Base-by-base conservation (phyloP, 2,329 filamentous ascomycete genomes). In the Fusarium sterilihyphosum region DNA sequence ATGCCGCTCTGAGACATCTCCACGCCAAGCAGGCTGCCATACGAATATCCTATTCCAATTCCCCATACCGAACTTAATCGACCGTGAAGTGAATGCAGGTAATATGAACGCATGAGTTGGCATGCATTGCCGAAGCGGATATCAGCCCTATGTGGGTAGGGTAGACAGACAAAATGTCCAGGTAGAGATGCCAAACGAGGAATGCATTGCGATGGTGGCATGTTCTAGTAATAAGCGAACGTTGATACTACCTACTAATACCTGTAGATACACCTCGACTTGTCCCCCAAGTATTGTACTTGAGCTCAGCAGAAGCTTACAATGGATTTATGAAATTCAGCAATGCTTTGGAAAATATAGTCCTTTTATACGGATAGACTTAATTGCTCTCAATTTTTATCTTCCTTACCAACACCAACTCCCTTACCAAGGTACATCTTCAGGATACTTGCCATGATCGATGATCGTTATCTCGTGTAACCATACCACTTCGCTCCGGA, bases 11-110 rank as follows among this genome's bases (percentile, higher is more conserved):
- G 53, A 60, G 60, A 71, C 52, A 54, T 65, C 54, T 49, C n/a
- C 20, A 60, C 67, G 67, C 67, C 67, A 70, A 70, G 67, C 67
- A 70, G 67, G 67, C 67, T 70, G 37, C 67, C 62, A 47, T 35
- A 38, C 38, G 40, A 46, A 53, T 41, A 65, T 41, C 20, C 31
- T 68, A 44, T 52, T 52, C 26, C n/a, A 38, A 17, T 43, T 20
- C 41, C 40, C 31, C 29, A 49, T 52, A 26, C 18, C 20, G 44
- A 43, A 46, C n/a, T 12, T 20, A 13, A 24, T 40, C 18, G 26
- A 35, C 47, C 40, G 37, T 47, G 38, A 43, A 44, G 47, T 41
- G 31, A 53, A 59, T 70, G 60, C 37, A 65, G 35, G 41, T 24
- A 44, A 53, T 49, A 65, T 33, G 47, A 60, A 38, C 41, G 37